Base-by-base conservation (phyloP, 495 filamentous ascomycete genomes). In the Viridothelium virens region DNA sequence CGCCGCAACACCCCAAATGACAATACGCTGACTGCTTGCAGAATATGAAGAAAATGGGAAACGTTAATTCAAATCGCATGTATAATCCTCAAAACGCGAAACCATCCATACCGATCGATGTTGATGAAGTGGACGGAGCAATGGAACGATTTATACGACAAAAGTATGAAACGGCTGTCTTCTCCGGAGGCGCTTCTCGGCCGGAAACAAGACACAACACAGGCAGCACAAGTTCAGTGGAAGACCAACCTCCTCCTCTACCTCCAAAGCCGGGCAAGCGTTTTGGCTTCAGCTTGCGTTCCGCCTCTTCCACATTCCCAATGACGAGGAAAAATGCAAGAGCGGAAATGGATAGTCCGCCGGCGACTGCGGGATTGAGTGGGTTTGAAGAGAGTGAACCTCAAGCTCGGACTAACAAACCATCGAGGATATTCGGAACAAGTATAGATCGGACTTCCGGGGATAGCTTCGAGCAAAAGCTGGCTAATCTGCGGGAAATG, bases 61-160 rank as follows among this genome's bases (percentile, higher is more conserved):
- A 98, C 75, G 76, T 78, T 4, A 81, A 86, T 50, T 92, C 90
- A 65, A 98, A 97, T 80, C 86, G 87, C 74, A 84, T 84, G 63
- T 96, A 87, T 78, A 98, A 98, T 72, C 89, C 95, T 33, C 83
- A 87, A 65, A 89, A 90, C 74, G 83, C 86, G 66, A 89, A 87
- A 68, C 87, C 93, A 2, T 82, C 90, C 4, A 84, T 96, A 25
- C 93, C 95, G 0, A 81, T 94, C 67, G 94, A 96, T 74, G 84
- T 85, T 47, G 95, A 98, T 77, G 91, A 97, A 77, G 86, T 89
- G 61, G 95, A 97, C 71, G 85, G 89, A 16, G 89, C 87, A 46
- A 91, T 98, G 88, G 94, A 98, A 78, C 85, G 89, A 59, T 97
- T 90, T 74, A 96, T 98, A 70, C 84, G 93, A 56, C 86, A 92